A percentile compares a stretch with the other conserved stretches of the same genome.
Conservation (phyloP, 495 filamentous ascomycete species). For the Penicillium steckii region DNA sequence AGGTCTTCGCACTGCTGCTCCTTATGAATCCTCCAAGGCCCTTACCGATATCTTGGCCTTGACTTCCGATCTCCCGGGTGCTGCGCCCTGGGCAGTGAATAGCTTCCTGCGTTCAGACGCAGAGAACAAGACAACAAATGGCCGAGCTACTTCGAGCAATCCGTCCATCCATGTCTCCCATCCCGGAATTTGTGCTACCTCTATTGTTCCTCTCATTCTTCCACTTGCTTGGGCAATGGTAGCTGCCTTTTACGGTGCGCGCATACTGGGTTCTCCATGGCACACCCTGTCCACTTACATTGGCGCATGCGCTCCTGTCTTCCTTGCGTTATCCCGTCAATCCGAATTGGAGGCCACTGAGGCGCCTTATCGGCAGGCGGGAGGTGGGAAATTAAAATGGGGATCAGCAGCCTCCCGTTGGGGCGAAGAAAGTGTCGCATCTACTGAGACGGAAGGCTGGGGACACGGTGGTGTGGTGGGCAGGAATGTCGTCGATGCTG, state of each 20-base stretch:
- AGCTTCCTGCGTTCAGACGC: conserved; percentile 46
- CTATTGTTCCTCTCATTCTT: conserved; percentile 67
- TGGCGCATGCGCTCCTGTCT: conserved; percentile 74
- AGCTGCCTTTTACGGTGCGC: conserved; percentile 64
- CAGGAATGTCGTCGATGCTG: conserved; percentile 38
- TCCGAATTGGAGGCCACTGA: conserved; percentile 62
- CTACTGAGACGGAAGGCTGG: conserved; percentile 84
- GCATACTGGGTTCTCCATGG: conserved; percentile 85
- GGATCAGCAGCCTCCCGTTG: conserved; percentile 62
- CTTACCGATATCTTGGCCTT: conserved; percentile 80
- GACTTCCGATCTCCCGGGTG: conserved; percentile 66
- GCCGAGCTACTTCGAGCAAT: background rate
- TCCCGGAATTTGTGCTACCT: conserved; percentile 81
- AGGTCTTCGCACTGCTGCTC: conserved; percentile 53
- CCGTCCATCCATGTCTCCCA: conserved; percentile 77
- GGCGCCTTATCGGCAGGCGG: conserved; percentile 34
- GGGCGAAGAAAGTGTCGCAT: conserved; percentile 59
- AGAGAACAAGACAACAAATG: conserved; percentile 5
- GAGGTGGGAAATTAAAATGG: conserved; percentile 76
- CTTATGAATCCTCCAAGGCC: conserved; percentile 86
- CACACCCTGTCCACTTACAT: conserved; percentile 72
- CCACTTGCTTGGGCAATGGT: conserved; percentile 65
- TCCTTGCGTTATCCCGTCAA: conserved; percentile 73
- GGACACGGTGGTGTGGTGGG: conserved; percentile 72
- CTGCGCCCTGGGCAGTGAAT: conserved; percentile 50